These are phyloP conservation scores for Corniculantispora saksenae DNA, from an alignment of 2,329 filamentous ascomycete genomes.

Conservation along the genomic window DNA sequence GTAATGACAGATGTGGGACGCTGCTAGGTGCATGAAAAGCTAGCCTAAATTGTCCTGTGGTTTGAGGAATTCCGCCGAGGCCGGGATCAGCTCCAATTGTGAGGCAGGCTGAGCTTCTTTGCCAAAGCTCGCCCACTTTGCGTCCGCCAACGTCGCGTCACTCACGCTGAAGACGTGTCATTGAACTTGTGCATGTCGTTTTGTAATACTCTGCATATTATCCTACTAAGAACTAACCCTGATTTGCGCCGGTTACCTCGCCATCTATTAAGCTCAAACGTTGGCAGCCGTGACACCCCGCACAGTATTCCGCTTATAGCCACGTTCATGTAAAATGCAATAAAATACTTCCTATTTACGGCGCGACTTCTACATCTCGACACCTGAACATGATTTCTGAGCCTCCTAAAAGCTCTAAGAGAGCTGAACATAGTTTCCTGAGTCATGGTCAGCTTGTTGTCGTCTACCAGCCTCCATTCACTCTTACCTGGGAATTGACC, in stretches of 20 bases:
- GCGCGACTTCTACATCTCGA: not conserved
- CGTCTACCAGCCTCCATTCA: not conserved
- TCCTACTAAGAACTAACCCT: conserved; percentile 7
- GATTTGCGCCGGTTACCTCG: conserved; percentile 1
- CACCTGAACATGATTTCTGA: not conserved
- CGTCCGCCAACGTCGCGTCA: not conserved
- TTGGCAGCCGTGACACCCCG: not conserved
- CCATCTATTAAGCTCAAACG: conserved; percentile 14
- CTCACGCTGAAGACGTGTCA: not conserved
- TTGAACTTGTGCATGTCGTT: not conserved
- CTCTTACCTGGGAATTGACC: conserved; percentile 91
- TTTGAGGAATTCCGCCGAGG: not conserved
- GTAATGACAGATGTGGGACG: not conserved
- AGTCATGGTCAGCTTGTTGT: conserved; percentile 27
- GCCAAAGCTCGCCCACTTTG: not conserved
- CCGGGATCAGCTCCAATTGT: not conserved
- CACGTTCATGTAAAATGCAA: not conserved
- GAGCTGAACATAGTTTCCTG: conserved; percentile 21
- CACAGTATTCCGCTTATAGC: not conserved
- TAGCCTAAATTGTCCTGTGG: not conserved
- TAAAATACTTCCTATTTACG: not conserved
- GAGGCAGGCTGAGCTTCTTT: not conserved
- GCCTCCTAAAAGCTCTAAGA: not conserved
- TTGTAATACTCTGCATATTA: conserved; percentile 10
- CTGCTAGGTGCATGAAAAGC: not conserved